Percentiles rank a stretch among this genome's conserved stretches.
Conservation (phyloP, 345 rosid species). For the Brassica cretica region DNA sequence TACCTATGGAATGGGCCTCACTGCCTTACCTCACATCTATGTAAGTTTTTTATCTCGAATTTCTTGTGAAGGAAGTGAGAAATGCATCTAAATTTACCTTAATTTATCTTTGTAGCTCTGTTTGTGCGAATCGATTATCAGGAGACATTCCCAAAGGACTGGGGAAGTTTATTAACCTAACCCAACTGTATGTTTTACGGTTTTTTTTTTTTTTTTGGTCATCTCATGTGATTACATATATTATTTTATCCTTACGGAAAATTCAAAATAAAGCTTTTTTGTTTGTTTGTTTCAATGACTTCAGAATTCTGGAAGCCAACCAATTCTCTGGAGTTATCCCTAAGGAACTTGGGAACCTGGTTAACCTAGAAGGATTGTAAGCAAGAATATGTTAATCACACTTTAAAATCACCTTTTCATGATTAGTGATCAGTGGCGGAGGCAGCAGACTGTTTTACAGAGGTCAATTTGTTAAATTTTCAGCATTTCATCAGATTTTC, state of each 20-base stretch:
- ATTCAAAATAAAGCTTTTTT: neutral
- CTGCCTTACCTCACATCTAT: constrained; percentile 44
- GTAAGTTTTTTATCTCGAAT: constrained; percentile 41
- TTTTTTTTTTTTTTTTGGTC: neutral
- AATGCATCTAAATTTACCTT: constrained; percentile 9
- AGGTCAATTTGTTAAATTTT: too few species aligned
- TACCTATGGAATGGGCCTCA: constrained; percentile 65
- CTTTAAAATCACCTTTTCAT: neutral
- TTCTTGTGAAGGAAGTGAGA: neutral
- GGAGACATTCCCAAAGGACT: constrained; percentile 56
- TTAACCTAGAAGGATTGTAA: constrained; percentile 53
- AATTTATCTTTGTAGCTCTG: constrained; percentile 42
- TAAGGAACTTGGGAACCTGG: constrained; percentile 52
- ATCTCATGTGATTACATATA: neutral
- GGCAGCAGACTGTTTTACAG: too few species aligned
- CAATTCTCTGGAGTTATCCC: constrained; percentile 60
- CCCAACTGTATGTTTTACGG: constrained; percentile 44
- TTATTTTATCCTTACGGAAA: neutral
- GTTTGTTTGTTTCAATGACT: neutral
- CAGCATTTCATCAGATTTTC: too few species aligned
- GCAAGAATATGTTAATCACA: constrained; percentile 16
- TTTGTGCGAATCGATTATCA: constrained; percentile 58
- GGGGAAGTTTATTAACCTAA: constrained; percentile 53
- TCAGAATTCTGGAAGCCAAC: constrained; percentile 65
- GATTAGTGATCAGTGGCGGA: neutral